Conservation (phyloP, 129 eudicot species). For the Apium graveolens region DNA sequence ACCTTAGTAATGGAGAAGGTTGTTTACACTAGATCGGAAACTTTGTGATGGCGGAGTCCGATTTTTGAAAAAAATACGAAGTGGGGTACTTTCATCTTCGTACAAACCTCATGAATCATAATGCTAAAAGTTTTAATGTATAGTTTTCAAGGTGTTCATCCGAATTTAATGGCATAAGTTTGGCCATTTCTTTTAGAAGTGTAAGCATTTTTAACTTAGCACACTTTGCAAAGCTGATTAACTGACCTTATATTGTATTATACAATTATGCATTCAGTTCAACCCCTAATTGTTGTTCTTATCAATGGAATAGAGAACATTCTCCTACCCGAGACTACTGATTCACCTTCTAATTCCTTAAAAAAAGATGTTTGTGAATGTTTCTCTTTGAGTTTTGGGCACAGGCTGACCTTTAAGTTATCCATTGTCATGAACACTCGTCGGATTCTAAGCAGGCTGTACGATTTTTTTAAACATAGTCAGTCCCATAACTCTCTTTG, state of each 20-base stretch:
- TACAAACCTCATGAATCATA: background rate
- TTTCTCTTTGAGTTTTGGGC: background rate
- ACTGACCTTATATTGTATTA: conserved; percentile 2
- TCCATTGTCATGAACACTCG: background rate
- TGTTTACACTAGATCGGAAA: conserved; percentile 70
- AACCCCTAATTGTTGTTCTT: background rate
- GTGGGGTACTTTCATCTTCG: conserved; percentile 53
- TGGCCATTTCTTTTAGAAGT: conserved; percentile 99
- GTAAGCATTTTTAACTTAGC: conserved; percentile 43
- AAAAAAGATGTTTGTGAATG: background rate
- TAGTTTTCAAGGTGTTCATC: conserved; percentile 65
- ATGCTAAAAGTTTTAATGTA: background rate
- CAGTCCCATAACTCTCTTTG: background rate
- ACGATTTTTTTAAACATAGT: background rate
- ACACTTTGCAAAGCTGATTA: background rate
- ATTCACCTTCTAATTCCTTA: background rate
- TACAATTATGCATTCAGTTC: background rate
- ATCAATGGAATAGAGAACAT: background rate
- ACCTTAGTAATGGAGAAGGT: conserved; percentile 60
- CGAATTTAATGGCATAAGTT: conserved; percentile 81
- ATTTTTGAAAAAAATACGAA: conserved; percentile 79
- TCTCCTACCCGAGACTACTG: background rate
- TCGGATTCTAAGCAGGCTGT: background rate
- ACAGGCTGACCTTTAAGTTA: background rate
- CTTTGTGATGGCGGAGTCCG: conserved; percentile 68